Evolutionary conservation across 345 rosid genomes (phyloP).

Genomic region (Ceriops tagal): DNA sequence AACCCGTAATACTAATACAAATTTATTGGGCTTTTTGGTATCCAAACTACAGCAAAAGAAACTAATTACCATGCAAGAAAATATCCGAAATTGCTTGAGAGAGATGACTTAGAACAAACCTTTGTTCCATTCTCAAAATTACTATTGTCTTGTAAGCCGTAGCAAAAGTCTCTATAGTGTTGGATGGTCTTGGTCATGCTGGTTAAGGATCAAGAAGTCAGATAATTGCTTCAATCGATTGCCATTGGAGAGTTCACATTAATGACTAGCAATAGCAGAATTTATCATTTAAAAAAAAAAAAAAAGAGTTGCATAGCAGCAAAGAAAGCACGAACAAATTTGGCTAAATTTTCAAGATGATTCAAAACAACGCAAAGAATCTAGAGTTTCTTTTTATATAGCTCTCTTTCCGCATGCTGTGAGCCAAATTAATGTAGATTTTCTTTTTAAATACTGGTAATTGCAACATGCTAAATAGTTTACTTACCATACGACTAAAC

Average conservation of each 20-base stretch:
- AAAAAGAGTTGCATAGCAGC: too few relatives aligned
- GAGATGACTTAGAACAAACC: constrained; percentile 15
- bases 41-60: not conserved
- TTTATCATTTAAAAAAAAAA: not conserved
- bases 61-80: not conserved
- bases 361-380: too few relatives aligned
- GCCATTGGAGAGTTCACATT: not conserved
- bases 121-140: constrained; percentile 14
- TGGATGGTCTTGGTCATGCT: constrained; percentile 23
- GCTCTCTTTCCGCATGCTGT: too few relatives aligned
- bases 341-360: too few relatives aligned
- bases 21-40: not conserved
- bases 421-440: too few relatives aligned
- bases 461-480: too few relatives aligned
- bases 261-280: not conserved
- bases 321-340: too few relatives aligned
- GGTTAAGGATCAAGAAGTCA: not conserved
- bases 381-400: too few relatives aligned
- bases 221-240: not conserved
- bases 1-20: not conserved
- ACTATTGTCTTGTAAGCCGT: constrained; percentile 10
- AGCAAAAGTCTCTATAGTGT: constrained; percentile 30
- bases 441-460: too few relatives aligned
- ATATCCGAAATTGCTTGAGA: not conserved
- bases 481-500: too few relatives aligned